Evolutionary conservation across 1,284 basidiomycete genomes (phyloP).

Genomic region (Fomitiporia mediterranea): DNA sequence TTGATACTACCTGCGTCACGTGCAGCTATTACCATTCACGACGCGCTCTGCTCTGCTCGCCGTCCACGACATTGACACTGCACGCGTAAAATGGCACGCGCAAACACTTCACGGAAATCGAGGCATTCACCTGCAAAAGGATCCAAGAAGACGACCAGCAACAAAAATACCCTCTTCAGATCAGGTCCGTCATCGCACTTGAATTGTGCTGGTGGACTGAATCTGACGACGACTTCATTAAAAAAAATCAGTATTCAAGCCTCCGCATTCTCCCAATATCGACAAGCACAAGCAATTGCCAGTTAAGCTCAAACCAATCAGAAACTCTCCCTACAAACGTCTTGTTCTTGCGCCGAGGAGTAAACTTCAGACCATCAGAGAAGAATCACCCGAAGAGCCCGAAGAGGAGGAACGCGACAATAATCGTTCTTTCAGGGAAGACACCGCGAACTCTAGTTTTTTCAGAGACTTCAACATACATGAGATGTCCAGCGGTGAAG

Average conservation of each 20-base stretch:
- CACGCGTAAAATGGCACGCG: conserved; percentile 12
- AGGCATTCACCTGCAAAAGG: conserved; percentile 6
- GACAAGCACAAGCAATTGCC: conserved; percentile 7
- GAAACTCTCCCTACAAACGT: conserved; percentile 18
- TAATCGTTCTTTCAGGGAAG: background rate
- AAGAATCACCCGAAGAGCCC: conserved; percentile 15
- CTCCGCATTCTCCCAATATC: conserved; percentile 2
- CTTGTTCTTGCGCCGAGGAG: conserved; percentile 7
- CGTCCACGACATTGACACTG: background rate
- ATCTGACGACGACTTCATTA: too few species aligned
- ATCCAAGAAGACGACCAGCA: background rate
- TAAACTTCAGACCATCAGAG: conserved; percentile 15
- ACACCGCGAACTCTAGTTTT: background rate
- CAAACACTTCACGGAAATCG: conserved; percentile 1
- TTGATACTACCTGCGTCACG: background rate
- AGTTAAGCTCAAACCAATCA: conserved; percentile 11
- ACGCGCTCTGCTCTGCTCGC: background rate
- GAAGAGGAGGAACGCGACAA: conserved; percentile 5
- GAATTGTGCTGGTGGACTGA: too few species aligned
- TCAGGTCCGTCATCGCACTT: conserved; percentile 2
- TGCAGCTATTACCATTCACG: background rate
- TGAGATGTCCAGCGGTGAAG: conserved; percentile 4
- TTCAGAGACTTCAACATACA: background rate
- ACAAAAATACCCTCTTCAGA: conserved; percentile 9
- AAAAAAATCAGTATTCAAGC: conserved; percentile 13